These are phyloP conservation scores for Acanthamoeba sp. DNA, from an alignment of 208 protist species.

Conservation along the genomic window DNA sequence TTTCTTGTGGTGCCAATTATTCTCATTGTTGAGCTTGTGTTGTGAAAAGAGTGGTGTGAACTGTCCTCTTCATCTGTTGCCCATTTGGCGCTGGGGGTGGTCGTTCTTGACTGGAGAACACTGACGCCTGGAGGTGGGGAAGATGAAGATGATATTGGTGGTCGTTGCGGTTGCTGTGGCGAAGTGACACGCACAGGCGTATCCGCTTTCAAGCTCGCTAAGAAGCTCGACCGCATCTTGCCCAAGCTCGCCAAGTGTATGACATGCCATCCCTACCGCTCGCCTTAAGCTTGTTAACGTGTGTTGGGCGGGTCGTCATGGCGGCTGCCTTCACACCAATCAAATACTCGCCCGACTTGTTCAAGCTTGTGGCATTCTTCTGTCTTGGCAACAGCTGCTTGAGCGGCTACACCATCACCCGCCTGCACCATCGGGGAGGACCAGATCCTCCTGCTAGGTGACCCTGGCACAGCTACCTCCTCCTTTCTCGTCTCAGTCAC, in stretches of 20 bases:
- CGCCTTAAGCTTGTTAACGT: too few species aligned
- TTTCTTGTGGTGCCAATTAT: too few species aligned
- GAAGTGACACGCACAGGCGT: conserved; percentile 9
- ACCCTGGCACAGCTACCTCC: too few species aligned
- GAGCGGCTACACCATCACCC: conserved; percentile 6
- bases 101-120: too few species aligned
- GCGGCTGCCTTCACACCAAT: conserved; percentile 23
- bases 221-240: neutral
- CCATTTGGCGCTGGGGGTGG: too few species aligned
- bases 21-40: too few species aligned
- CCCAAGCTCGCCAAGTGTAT: neutral
- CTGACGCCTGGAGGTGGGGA: too few species aligned
- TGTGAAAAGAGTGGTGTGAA: too few species aligned
- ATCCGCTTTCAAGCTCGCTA: neutral
- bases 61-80: too few species aligned
- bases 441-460: neutral
- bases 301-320: too few species aligned
- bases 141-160: too few species aligned
- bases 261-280: neutral
- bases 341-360: neutral
- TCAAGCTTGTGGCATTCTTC: conserved; percentile 19
- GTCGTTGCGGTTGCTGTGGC: too few species aligned
- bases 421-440: conserved; percentile 8
- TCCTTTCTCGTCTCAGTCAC: neutral
- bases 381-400: neutral